Conservation (phyloP, 768 basidiomycete species). For the Collybiopsis luxurians region DNA sequence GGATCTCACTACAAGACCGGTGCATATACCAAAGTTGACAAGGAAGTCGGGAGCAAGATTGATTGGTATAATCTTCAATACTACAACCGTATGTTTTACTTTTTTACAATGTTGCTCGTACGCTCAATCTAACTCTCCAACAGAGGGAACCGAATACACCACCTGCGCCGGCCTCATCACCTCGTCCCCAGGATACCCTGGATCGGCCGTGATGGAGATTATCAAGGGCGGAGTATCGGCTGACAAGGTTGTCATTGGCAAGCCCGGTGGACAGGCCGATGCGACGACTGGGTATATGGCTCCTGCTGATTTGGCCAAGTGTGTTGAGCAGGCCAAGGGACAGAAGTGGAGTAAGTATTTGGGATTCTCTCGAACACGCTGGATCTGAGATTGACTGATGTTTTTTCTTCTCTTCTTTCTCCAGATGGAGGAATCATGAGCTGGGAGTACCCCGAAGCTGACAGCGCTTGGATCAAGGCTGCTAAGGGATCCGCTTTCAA, state of each 20-base stretch:
- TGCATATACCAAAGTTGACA: conserved; percentile 33
- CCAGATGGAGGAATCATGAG: background rate
- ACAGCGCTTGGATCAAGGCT: background rate
- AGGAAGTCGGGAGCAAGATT: conserved; percentile 34
- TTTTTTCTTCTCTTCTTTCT: background rate
- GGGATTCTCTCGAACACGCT: background rate
- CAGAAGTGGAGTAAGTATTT: conserved; percentile 45
- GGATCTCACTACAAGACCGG: background rate
- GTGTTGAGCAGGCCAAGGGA: conserved; percentile 40
- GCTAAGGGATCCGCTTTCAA: background rate
- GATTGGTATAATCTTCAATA: conserved; percentile 25
- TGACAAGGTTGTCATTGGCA: conserved; percentile 55
- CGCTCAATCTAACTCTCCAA: conserved; percentile 17
- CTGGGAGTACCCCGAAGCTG: conserved; percentile 4
- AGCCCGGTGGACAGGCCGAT: conserved; percentile 36
- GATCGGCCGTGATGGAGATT: conserved; percentile 37
- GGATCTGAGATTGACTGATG: background rate
- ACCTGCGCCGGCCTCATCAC: conserved; percentile 42
- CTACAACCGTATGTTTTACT: too few species aligned
- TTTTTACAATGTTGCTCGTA: background rate
- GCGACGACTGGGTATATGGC: conserved; percentile 44
- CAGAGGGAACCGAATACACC: conserved; percentile 41
- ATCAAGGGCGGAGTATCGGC: conserved; percentile 36
- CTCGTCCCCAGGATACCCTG: conserved; percentile 39
- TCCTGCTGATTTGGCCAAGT: conserved; percentile 36